Base-by-base conservation (phyloP, 331 rosid species). In the Acacia pycnantha region DNA sequence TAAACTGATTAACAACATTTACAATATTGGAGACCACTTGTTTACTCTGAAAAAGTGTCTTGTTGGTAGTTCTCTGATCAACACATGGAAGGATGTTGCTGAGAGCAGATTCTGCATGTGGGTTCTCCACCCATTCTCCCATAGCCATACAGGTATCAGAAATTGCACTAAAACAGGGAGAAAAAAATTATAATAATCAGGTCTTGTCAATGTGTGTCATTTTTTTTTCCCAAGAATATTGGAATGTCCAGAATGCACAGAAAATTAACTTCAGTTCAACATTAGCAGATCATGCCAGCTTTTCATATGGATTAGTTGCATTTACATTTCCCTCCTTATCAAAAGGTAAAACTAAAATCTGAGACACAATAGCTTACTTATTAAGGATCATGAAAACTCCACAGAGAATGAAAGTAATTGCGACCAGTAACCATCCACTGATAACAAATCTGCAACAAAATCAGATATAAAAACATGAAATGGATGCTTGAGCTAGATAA, bases 141-240 rank as follows among this genome's bases (percentile, higher is more conserved):
- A 96, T 96, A 73, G 99, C 97, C 91, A 93, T 71, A 80, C 99
- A 93, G 43, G 99, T 92, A 85, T 96, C 99, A 73, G 97, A 93
- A 79, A 96, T 93, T 74, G 98, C 84, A 81, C 99, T 96, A 86
- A 65, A 87, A 85, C 48, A 67, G 53, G 73, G 6, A 24, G 13
- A 9, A 14, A 9, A 24, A 70, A 43, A 69, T 11, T 33, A 78
- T 62, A 24, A 67, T 37, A 33, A 43, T 70, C 80, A 35, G 65
- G 78, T 78, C 79, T 78, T 43, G 48, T 18, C 74, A 71, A 47
- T 70, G 22, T 70, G 22, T 26, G 44, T 46, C 24, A 46, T 21
- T 11, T 1, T 19, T 9, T 37, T 8, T 8, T 8, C 0, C 19
- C 56, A 22, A 58, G 65, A 64, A 64, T 22, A 76, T 47, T 21